A percentile compares a stretch with the other conserved stretches of the same genome.
These are phyloP conservation scores for Ustilago lituana DNA, from an alignment of 1,284 basidiomycete genomes.

Conservation along the genomic window DNA sequence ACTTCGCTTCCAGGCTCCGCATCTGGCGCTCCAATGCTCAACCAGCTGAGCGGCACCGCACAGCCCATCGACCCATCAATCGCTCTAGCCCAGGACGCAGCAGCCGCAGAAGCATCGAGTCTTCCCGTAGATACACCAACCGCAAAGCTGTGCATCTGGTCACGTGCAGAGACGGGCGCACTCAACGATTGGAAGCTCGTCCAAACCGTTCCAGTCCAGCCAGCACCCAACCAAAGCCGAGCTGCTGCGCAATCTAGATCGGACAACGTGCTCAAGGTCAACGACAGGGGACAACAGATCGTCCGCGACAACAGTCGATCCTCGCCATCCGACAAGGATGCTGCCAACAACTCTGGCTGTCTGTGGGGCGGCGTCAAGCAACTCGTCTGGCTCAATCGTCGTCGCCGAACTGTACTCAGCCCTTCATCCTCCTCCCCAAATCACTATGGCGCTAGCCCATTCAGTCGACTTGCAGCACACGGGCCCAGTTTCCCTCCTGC, in stretches of 20 bases:
- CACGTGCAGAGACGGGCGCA: constrained; percentile 32
- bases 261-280: constrained; percentile 44
- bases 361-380: constrained; percentile 26
- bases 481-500: constrained; percentile 19
- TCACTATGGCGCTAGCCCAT: constrained; percentile 22
- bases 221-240: background rate
- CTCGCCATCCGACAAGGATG: constrained; percentile 6
- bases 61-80: background rate
- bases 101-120: background rate
- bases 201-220: constrained; percentile 14
- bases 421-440: constrained; percentile 4
- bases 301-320: constrained; percentile 6
- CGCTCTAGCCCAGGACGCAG: background rate
- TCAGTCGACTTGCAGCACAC: constrained; percentile 23
- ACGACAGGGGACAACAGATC: constrained; percentile 32
- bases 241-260: background rate
- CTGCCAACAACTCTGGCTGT: background rate
- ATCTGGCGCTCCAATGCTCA: background rate
- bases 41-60: constrained; percentile 1
- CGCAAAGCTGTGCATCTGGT: constrained; percentile 41
- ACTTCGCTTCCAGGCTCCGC: background rate
- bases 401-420: constrained; percentile 28
- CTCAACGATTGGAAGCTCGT: constrained; percentile 45
- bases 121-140: background rate
- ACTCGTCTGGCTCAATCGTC: constrained; percentile 33